A percentile compares a stretch with the other conserved stretches of the same genome.
Conservation (phyloP, 2,329 filamentous ascomycete genomes). For the Pseudopithomyces maydicus region DNA sequence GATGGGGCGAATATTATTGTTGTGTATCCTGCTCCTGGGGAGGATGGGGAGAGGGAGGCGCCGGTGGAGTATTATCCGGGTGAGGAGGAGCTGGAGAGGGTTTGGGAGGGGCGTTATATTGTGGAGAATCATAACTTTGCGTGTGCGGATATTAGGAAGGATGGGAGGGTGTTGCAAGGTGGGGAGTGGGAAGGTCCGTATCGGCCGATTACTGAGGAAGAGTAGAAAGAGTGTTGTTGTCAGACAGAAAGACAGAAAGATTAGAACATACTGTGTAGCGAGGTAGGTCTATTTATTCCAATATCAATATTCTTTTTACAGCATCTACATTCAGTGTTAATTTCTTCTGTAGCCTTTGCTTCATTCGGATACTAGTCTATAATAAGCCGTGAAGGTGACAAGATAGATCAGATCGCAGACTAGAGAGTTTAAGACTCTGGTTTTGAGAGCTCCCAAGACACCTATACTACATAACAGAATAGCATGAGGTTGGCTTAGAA, state of each 20-base stretch:
- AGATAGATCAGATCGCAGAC: too few species aligned
- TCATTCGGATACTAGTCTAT: too few species aligned
- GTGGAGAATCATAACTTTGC: background rate
- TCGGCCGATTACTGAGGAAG: background rate
- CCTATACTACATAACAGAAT: too few species aligned
- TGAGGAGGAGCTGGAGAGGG: background rate
- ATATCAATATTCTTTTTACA: too few species aligned
- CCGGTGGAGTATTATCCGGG: background rate
- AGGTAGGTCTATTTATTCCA: too few species aligned
- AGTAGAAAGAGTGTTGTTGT: background rate
- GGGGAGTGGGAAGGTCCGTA: background rate
- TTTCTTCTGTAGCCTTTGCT: too few species aligned
- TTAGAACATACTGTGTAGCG: too few species aligned
- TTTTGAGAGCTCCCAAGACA: too few species aligned
- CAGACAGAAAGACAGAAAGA: background rate
- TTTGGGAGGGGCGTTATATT: background rate
- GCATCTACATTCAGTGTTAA: too few species aligned
- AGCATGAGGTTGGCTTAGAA: too few species aligned
- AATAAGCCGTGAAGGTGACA: too few species aligned
- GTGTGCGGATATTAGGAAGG: background rate
- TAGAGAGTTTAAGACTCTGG: too few species aligned
- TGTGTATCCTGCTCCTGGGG: background rate
- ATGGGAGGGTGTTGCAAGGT: background rate
- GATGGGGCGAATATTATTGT: background rate
- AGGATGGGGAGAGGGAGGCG: background rate